Conservation (phyloP, 2,329 filamentous ascomycete species). For the Aureobasidium sp. region DNA sequence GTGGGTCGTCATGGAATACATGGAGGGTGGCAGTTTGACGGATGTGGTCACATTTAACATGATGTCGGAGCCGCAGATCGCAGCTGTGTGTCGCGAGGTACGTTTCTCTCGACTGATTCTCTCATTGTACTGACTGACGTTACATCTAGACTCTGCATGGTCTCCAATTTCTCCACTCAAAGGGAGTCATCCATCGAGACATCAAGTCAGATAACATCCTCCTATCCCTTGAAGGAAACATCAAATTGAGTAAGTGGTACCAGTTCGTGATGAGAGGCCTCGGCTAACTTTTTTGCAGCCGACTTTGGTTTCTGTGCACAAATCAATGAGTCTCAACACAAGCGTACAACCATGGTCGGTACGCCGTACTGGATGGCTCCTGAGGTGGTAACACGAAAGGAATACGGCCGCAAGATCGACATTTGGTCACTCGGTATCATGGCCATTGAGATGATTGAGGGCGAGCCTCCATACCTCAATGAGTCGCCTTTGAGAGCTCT, state of each 20-base stretch:
- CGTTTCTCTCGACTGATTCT: conserved; percentile 26
- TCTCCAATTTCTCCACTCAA: conserved; percentile 90
- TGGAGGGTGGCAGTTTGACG: conserved; percentile 96
- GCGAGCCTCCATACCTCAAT: conserved; percentile 92
- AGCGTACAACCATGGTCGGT: conserved; percentile 97
- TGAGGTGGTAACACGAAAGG: conserved; percentile 93
- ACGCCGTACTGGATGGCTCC: conserved; percentile 99
- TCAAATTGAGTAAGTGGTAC: conserved; percentile 77
- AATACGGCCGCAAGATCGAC: conserved; percentile 96
- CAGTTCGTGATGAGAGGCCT: not conserved
- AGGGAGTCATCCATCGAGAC: conserved; percentile 95
- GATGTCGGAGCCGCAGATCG: conserved; percentile 97
- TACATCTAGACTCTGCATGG: conserved; percentile 63
- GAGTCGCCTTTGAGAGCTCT: conserved; percentile 88
- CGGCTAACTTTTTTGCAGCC: conserved; percentile 45
- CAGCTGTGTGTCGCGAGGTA: conserved; percentile 78
- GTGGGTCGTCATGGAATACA: conserved; percentile 99
- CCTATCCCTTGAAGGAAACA: conserved; percentile 86
- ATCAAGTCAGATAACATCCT: conserved; percentile 99
- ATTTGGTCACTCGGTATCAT: conserved; percentile 99
- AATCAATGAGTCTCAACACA: conserved; percentile 94
- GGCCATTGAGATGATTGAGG: conserved; percentile 99
- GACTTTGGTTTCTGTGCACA: conserved; percentile 99
- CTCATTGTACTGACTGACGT: conserved; percentile 26
- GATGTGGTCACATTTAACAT: conserved; percentile 99